These are phyloP conservation scores for Claviceps citrina DNA, from an alignment of 2,329 filamentous ascomycete genomes.

Conservation along the genomic window DNA sequence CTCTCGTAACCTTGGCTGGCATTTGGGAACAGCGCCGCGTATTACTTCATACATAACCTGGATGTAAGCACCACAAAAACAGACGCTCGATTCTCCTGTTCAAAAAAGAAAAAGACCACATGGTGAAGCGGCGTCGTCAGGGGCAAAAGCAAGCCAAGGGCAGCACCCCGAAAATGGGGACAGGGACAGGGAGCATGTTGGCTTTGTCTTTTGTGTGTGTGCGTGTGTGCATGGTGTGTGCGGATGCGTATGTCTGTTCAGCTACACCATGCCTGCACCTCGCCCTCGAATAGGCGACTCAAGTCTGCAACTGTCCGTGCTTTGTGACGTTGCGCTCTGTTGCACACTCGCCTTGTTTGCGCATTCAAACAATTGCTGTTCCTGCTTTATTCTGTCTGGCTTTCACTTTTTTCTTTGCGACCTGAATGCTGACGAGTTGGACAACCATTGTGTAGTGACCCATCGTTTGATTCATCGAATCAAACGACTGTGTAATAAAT, in stretches of 20 bases:
- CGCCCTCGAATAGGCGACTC: constrained; percentile 9
- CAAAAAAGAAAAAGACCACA: too few species aligned
- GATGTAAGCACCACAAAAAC: constrained; percentile 2
- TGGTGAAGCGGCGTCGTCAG: not conserved
- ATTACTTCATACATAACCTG: not conserved
- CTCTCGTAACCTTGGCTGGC: too few species aligned
- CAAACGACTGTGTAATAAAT: not conserved
- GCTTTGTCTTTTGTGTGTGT: not conserved
- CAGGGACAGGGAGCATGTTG: not conserved
- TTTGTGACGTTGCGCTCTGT: constrained; percentile 11
- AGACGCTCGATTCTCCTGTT: not conserved
- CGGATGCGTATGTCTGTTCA: not conserved
- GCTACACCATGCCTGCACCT: constrained; percentile 5
- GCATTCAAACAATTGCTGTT: not conserved
- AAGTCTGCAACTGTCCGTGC: constrained; percentile 14
- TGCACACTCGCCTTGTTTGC: constrained; percentile 5
- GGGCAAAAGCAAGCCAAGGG: not conserved
- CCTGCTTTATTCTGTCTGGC: not conserved
- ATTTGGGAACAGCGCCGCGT: not conserved
- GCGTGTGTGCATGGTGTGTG: not conserved
- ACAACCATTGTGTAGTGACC: not conserved
- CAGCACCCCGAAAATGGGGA: not conserved
- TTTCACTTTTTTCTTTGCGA: not conserved
- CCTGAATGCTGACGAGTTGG: not conserved
- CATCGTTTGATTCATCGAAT: not conserved